Evolutionary conservation across 768 basidiomycete species (phyloP).

Genomic region (Tulasnella calospora): DNA sequence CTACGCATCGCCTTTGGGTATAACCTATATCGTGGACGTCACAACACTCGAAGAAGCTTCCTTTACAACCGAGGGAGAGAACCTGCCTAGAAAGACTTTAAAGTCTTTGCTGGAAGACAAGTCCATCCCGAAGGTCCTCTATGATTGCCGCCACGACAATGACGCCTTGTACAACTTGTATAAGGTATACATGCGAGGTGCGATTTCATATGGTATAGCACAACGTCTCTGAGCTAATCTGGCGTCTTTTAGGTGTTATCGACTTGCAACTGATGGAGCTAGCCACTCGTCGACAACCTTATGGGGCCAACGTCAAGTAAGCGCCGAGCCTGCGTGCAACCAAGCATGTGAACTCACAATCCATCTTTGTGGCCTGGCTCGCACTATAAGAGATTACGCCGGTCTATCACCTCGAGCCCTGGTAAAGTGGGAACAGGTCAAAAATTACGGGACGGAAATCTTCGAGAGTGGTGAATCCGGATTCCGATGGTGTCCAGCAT

Average conservation of each 20-base stretch:
- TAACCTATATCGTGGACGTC: slow-evolving; percentile 26
- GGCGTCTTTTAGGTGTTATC: slow-evolving; percentile 14
- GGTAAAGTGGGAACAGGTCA: slow-evolving; percentile 14
- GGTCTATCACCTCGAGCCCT: slow-evolving; percentile 4
- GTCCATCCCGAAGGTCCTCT: slow-evolving; percentile 24
- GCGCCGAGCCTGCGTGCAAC: background rate
- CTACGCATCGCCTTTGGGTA: slow-evolving; percentile 20
- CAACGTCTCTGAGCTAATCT: background rate
- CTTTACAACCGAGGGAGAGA: slow-evolving; percentile 15
- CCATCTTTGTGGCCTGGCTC: slow-evolving; percentile 15
- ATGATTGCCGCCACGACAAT: slow-evolving; percentile 27
- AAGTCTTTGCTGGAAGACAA: slow-evolving; percentile 22
- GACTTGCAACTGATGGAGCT: slow-evolving; percentile 27
- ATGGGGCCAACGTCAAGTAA: slow-evolving; percentile 22
- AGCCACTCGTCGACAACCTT: slow-evolving; percentile 13
- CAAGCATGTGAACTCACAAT: background rate
- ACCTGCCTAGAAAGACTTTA: background rate
- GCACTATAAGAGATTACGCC: slow-evolving; percentile 22
- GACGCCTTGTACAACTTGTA: slow-evolving; percentile 27
- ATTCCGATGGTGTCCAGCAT: background rate
- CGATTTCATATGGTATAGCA: background rate
- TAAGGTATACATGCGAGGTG: slow-evolving; percentile 24
- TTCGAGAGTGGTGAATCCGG: slow-evolving; percentile 1
- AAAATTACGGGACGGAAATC: slow-evolving; percentile 21
- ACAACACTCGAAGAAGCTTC: slow-evolving; percentile 13